These are phyloP conservation scores for Multifurca ochricompacta DNA, from an alignment of 768 basidiomycete species.

Conservation along the genomic window DNA sequence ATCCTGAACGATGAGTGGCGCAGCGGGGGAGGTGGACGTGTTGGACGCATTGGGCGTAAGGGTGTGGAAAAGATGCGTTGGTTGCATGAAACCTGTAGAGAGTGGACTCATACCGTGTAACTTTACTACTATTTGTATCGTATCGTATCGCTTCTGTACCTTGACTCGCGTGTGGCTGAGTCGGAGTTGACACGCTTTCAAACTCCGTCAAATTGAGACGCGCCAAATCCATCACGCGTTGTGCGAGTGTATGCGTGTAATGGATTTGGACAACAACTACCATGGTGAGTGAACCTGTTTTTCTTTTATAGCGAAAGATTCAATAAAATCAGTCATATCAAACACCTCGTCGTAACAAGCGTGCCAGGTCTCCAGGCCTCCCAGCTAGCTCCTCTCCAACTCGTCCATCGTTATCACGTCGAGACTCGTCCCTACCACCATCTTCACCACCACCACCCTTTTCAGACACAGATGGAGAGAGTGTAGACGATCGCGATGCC, in stretches of 20 bases:
- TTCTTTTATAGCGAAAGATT: background rate
- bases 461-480: slow-evolving; percentile 75
- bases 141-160: too few relatives aligned
- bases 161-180: too few relatives aligned
- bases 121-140: background rate
- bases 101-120: slow-evolving; percentile 26
- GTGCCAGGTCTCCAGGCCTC: slow-evolving; percentile 20
- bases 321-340: slow-evolving; percentile 5
- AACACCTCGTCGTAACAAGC: slow-evolving; percentile 22
- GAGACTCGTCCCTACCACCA: slow-evolving; percentile 55
- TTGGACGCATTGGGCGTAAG: slow-evolving; percentile 25
- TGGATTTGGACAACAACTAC: too few relatives aligned
- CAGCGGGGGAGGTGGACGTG: background rate
- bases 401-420: slow-evolving; percentile 37
- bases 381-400: slow-evolving; percentile 33
- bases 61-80: slow-evolving; percentile 42
- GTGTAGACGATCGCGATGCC: slow-evolving; percentile 60
- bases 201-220: slow-evolving; percentile 19
- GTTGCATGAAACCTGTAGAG: slow-evolving; percentile 49
- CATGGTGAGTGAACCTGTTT: background rate
- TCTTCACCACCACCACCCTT: slow-evolving; percentile 80
- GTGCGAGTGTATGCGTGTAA: background rate
- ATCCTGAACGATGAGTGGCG: slow-evolving; percentile 27
- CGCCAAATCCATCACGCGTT: background rate
- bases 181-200: slow-evolving; percentile 24